These are phyloP conservation scores for Clavispora phyllophila DNA, from an alignment of 805 yeast species.

Conservation along the genomic window DNA sequence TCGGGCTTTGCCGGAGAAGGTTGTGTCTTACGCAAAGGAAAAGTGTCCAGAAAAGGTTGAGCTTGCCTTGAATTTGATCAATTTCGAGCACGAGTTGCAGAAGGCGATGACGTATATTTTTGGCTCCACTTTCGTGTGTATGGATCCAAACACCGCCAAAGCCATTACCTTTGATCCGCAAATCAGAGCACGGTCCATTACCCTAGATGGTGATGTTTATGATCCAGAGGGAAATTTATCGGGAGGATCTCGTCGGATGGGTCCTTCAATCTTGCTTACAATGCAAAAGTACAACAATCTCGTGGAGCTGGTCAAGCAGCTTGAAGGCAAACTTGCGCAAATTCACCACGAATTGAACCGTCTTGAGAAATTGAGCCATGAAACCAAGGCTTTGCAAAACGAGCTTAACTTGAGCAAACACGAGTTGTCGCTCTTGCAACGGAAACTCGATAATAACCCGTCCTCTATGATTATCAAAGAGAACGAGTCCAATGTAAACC, in stretches of 20 bases:
- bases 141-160: slow-evolving; percentile 84
- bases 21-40: slow-evolving; percentile 62
- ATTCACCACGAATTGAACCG: slow-evolving; percentile 37
- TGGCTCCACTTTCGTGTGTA: slow-evolving; percentile 84
- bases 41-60: slow-evolving; percentile 82
- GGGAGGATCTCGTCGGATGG: slow-evolving; percentile 79
- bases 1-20: slow-evolving; percentile 45
- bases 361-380: slow-evolving; percentile 40
- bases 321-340: slow-evolving; percentile 39
- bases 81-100: slow-evolving; percentile 62
- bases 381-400: slow-evolving; percentile 53
- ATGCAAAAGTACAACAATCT: slow-evolving; percentile 61
- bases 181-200: slow-evolving; percentile 76
- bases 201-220: slow-evolving; percentile 88
- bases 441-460: slow-evolving; percentile 51
- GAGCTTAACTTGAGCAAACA: slow-evolving; percentile 54
- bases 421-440: slow-evolving; percentile 51
- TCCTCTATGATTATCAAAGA: slow-evolving; percentile 52
- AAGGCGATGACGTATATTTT: slow-evolving; percentile 90
- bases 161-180: slow-evolving; percentile 81
- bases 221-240: slow-evolving; percentile 95
- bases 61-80: slow-evolving; percentile 77
- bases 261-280: slow-evolving; percentile 53
- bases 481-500: slow-evolving; percentile 40
- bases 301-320: slow-evolving; percentile 30